Conservation (phyloP, 2,329 filamentous ascomycete species). For the Knoxdaviesia capensis region DNA sequence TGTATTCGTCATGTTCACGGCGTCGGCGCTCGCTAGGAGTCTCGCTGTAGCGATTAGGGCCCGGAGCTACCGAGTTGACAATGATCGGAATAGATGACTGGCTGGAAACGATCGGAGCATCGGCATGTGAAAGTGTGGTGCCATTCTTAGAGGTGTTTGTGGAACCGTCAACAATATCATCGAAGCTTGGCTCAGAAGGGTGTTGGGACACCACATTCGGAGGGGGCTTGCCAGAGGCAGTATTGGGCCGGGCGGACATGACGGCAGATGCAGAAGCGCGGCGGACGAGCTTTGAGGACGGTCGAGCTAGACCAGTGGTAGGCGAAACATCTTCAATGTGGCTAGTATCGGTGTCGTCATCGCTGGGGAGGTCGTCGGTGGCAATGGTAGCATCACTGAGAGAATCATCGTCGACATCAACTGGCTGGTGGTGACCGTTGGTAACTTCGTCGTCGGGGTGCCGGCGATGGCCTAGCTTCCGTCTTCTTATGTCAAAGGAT, state of each 20-base stretch:
- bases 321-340: slow-evolving; percentile 34
- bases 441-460: slow-evolving; percentile 45
- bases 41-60: slow-evolving; percentile 21
- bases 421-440: slow-evolving; percentile 25
- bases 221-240: too few relatives aligned
- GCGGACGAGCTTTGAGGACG: too few relatives aligned
- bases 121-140: too few relatives aligned
- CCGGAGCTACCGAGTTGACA: too few relatives aligned
- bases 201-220: too few relatives aligned
- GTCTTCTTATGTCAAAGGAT: slow-evolving; percentile 25
- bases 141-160: background rate
- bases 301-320: slow-evolving; percentile 13
- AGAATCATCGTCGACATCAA: slow-evolving; percentile 45
- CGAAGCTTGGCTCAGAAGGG: slow-evolving; percentile 11
- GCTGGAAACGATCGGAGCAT: too few relatives aligned
- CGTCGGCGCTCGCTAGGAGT: slow-evolving; percentile 49
- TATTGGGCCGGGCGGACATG: too few relatives aligned
- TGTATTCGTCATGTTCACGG: slow-evolving; percentile 79
- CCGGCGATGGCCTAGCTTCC: slow-evolving; percentile 47
- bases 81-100: too few relatives aligned
- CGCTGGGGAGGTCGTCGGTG: slow-evolving; percentile 39
- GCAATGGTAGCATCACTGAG: slow-evolving; percentile 41
- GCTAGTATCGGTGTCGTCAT: slow-evolving; percentile 43
- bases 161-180: slow-evolving; percentile 13
- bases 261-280: too few relatives aligned